phyloP scores from a whole-genome alignment of 1,284 basidiomycete genomes.

The Tilletia indica region DNA sequence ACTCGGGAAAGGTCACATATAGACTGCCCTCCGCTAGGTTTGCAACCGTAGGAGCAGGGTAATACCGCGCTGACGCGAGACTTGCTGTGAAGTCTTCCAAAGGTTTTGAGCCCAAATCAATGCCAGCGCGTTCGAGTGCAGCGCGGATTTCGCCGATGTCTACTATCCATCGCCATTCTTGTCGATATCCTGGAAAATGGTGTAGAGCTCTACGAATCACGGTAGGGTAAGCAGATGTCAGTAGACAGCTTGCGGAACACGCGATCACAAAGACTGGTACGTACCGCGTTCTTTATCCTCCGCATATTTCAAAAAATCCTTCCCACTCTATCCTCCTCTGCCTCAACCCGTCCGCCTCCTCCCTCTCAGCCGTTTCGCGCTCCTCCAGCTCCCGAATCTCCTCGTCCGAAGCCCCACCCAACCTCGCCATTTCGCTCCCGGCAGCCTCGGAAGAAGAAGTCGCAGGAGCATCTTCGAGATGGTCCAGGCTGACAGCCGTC shows the following conservation, averaged over 20 bases:
- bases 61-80: conserved; percentile 31
- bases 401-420: conserved; percentile 29
- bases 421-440: conserved; percentile 30
- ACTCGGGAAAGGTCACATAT: conserved; percentile 53
- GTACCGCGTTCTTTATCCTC: conserved; percentile 51
- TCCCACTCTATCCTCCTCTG: conserved; percentile 55
- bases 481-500: conserved; percentile 39
- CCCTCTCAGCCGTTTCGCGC: not conserved
- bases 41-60: not conserved
- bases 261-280: not conserved
- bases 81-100: conserved; percentile 54
- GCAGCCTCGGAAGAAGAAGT: not conserved
- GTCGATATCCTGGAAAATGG: conserved; percentile 52
- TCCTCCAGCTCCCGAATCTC: conserved; percentile 23
- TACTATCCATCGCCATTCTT: conserved; percentile 48
- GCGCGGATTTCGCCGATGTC: conserved; percentile 44
- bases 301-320: conserved; percentile 52
- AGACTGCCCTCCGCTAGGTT: conserved; percentile 22
- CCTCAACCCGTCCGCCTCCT: conserved; percentile 30
- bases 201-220: conserved; percentile 40
- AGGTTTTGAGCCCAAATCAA: conserved; percentile 39
- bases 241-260: too few species aligned
- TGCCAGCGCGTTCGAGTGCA: conserved; percentile 47
- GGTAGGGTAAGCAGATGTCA: too few species aligned
- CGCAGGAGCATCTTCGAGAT: conserved; percentile 27